Base-by-base conservation (phyloP, 495 filamentous ascomycete genomes). In the Alectoria sarmentosa region DNA sequence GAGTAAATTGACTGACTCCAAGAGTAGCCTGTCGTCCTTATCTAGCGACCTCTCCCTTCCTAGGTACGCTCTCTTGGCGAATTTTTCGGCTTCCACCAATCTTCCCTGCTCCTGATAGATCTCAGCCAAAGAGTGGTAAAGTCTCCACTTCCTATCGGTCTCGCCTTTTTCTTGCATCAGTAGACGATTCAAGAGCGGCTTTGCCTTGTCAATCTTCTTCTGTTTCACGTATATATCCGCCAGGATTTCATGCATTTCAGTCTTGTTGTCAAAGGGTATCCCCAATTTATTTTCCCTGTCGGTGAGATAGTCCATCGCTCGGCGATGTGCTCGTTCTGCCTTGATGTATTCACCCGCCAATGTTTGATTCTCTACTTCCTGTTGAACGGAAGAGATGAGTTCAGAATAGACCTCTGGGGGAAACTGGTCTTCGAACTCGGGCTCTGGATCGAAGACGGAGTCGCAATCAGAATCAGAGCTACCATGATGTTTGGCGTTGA, bases 81-180 rank as follows among this genome's bases (percentile, higher is more conserved):
- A 69, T 14, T 62, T 65, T 23, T 69, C 66, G 0, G 69, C 69
- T 39, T 69, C 66, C 2, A 23, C 10, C 9, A 66, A 55, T 30
- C 57, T 52, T 14, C 61, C 30, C 19, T 63, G 58, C n/a, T 48
- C 64, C 28, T 59, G 23, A 34, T 62, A 71, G 26, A 67, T 63
- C 17, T 56, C 52, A 13, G 69, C 63, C 15, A 71, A 52, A 14
- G 44, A 41, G n/a, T 66, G 61, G 34, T 67, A 67, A 11, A 68
- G 61, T 23, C 67, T 68, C 64, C 61, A 71, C 34, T 67, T 71
- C 39, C 69, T 61, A 21, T 66, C 61, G 21, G 62, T 62, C 15
- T 71, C 67, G 7, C 21, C 54, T 14, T 54, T 57, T 19, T 66
- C 67, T 19, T 66, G 44, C 52, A 65, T 59, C 54, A 71, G 42